Base-by-base conservation (phyloP, 2,329 filamentous ascomycete species). In the Colletotrichum truncatum region DNA sequence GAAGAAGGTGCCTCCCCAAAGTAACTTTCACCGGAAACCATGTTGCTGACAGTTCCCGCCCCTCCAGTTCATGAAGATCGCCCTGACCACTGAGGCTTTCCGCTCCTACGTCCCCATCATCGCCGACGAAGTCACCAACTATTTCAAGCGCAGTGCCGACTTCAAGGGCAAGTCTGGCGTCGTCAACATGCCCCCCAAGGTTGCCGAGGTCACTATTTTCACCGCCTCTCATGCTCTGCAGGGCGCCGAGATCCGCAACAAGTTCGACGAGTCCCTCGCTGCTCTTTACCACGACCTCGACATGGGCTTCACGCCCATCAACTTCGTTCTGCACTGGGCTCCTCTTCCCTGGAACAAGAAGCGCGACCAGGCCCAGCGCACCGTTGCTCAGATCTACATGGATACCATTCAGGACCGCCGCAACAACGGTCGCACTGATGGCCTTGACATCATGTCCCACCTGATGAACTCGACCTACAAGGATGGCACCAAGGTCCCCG, bases 131-230 rank as follows among this genome's bases (percentile, higher is more conserved):
- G 89, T 93, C 70, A 83, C 88, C 67, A 85, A 88, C 73, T 97
- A 93, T 78, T 82, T 94, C 79, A 89, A 92, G 78, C 85, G 82
- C 69, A 87, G 85, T 69, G 78, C 90, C 41, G 80, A 81, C 43
- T 93, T 94, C 82, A 88, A 93, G 80, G 87, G 85, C 66, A 77
- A 87, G 67, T 87, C 85, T 41, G 93, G 93, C 57, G 84, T 87
- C 14, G 85, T 91, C 74, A 87, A 96, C 72, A 89, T 97, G 18
- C 85, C 90, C 62, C 88, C 90, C 72, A 88, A 87, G 71, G 92
- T 97, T 86, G 90, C 92, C 41, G 91, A 97, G 76, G 90, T 97
- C 70, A 97, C 93, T 60, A 94, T 97, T 73, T 97, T 94, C 78
- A 97, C 93, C 45, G 93, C 93, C 43, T 94, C 93, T 12, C 91